Base-by-base conservation (phyloP, 345 rosid species). In the Raphanus sativus region DNA sequence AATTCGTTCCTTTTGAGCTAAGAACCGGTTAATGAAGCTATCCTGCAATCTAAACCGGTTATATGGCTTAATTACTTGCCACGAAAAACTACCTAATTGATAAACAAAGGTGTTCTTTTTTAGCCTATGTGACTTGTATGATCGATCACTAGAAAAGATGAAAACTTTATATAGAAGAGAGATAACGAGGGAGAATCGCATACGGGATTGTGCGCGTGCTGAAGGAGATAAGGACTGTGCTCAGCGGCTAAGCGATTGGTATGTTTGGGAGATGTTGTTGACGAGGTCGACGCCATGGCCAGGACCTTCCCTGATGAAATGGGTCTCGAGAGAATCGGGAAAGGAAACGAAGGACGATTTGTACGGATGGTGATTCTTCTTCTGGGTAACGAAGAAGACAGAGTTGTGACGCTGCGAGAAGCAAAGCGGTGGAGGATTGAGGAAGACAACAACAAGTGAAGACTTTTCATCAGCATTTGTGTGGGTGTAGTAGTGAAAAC, bases 171-270 rank as follows among this genome's bases (percentile, higher is more conserved):
- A 16, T 25, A 62, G 7, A 15, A 45, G 11, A 52, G 28, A 16
- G 30, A 50, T 6, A 15, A 8, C 5, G 17, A 10, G 17, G 21
- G 28, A 12, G 8, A 40, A 13, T 3, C 12, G 1, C 28, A 76
- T 81, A 94, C 97, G 45, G 97, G 98, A 75, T 92, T 94, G 71
- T 90, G 92, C 9, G 95, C 95, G 66, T 94, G 93, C 70, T 94
- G 98, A 69, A 89, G 98, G 67, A 92, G 94, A 81, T 89, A 94
- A 29, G 97, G 97, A 78, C 93, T 89, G 56, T 90, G 97, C 84
- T 91, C 93, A 4, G 91, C 69, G 10, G 94, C 92, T 67, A 91
- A 90, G 67, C 95, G 93, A 65, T 89, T 91, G 5, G 87, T 85
- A 75, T 83, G 67, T 64, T 73, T 78, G 70, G 71, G 89, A 70